Conservation (phyloP, 73 alveolate genomes). For the Paramecium sonneborni region DNA sequence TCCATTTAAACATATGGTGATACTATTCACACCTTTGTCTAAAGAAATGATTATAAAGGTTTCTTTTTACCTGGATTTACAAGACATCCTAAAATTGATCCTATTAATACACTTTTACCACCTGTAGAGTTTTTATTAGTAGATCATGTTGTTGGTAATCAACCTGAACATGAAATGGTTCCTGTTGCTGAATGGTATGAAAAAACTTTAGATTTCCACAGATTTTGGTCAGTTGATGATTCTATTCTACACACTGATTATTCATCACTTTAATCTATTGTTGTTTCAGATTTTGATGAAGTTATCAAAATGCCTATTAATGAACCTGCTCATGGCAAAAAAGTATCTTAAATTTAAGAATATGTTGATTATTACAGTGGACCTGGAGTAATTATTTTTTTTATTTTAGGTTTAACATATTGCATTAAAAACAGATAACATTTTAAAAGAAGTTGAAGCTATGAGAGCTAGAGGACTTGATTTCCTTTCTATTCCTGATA, state of each 20-base stretch:
- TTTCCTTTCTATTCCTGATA: slow-evolving; percentile 83
- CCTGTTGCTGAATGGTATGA: slow-evolving; percentile 93
- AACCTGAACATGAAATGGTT: slow-evolving; percentile 87
- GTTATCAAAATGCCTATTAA: slow-evolving; percentile 90
- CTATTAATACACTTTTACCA: slow-evolving; percentile 71
- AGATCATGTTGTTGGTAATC: slow-evolving; percentile 91
- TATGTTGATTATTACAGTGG: slow-evolving; percentile 91
- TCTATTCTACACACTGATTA: slow-evolving; percentile 87
- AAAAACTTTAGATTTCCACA: slow-evolving; percentile 88
- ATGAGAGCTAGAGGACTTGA: slow-evolving; percentile 88
- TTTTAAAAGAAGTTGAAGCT: slow-evolving; percentile 73
- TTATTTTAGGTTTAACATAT: slow-evolving; percentile 70
- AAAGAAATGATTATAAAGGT: slow-evolving; percentile 86
- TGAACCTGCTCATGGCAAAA: slow-evolving; percentile 91
- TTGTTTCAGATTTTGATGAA: slow-evolving; percentile 88
- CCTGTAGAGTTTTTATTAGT: slow-evolving; percentile 67
- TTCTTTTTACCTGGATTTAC: slow-evolving; percentile 87
- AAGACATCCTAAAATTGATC: slow-evolving; percentile 71
- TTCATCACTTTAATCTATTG: slow-evolving; percentile 86
- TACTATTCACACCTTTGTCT: slow-evolving; percentile 83
- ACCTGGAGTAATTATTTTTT: slow-evolving; percentile 79
- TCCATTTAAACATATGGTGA: slow-evolving; percentile 92
- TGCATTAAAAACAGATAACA: slow-evolving; percentile 80
- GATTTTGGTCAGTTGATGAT: slow-evolving; percentile 93
- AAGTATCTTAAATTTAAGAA: slow-evolving; percentile 87